phyloP scores from a whole-genome alignment of 2,329 filamentous ascomycete species.

The Akanthomyces uredinophilus region DNA sequence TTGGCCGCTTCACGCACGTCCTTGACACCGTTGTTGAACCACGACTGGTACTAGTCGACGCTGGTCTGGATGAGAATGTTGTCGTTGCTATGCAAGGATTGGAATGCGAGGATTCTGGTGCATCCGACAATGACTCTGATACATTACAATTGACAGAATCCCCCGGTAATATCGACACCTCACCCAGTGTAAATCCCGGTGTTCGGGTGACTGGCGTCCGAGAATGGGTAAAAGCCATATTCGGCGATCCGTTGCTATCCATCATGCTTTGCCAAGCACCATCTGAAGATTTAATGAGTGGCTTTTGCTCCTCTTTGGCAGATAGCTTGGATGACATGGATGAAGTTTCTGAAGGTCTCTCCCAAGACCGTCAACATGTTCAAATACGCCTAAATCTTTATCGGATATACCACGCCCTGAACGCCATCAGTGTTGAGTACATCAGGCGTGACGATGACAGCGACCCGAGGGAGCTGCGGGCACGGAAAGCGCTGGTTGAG shows the following conservation, averaged over 20 bases:
- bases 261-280: conserved; percentile 42
- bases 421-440: conserved; percentile 49
- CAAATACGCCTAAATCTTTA: conserved; percentile 50
- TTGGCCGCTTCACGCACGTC: conserved; percentile 41
- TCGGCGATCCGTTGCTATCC: conserved; percentile 55
- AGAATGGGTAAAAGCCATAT: conserved; percentile 55
- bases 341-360: conserved; percentile 21
- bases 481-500: conserved; percentile 44
- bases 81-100: conserved; percentile 32
- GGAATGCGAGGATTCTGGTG: neutral
- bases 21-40: conserved; percentile 49
- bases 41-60: conserved; percentile 51
- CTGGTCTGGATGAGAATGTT: conserved; percentile 44
- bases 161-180: neutral
- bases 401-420: conserved; percentile 51
- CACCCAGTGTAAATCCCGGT: neutral
- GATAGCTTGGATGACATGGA: conserved; percentile 13
- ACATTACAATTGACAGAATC: neutral
- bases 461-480: conserved; percentile 46
- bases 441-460: conserved; percentile 47
- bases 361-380: conserved; percentile 41
- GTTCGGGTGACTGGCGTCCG: conserved; percentile 45
- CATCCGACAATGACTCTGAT: neutral
- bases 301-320: conserved; percentile 33
- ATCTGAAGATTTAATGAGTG: conserved; percentile 41